A percentile compares a stretch with the other conserved stretches of the same genome.
Conservation (phyloP, 192 early-diverging fungal species). For the Backusella parvicylindrica region DNA sequence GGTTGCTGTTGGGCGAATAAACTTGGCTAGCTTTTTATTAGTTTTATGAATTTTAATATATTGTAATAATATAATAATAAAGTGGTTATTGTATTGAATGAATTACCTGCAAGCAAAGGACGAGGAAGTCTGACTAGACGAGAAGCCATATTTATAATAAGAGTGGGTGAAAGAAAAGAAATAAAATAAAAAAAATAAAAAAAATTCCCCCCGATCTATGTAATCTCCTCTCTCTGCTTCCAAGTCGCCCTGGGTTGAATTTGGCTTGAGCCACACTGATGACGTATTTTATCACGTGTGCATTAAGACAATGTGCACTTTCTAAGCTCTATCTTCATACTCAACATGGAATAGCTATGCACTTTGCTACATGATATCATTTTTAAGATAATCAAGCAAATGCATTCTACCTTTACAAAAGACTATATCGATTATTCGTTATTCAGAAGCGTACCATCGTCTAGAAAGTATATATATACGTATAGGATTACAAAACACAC, state of each 20-base stretch:
- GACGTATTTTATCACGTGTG: background rate
- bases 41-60: background rate
- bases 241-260: background rate
- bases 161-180: background rate
- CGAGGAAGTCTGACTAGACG: background rate
- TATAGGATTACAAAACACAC: no score
- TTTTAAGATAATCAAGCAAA: no score
- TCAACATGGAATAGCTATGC: no score
- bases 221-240: no score
- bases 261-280: background rate
- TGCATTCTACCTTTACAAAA: no score
- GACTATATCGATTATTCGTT: no score
- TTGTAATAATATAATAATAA: background rate
- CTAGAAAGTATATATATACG: no score
- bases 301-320: no score
- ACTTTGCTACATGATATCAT: no score
- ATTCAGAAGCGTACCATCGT: no score
- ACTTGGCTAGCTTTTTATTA: slow-evolving; percentile 7
- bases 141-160: slow-evolving; percentile 10
- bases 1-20: background rate
- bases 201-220: no score
- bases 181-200: background rate
- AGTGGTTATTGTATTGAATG: background rate
- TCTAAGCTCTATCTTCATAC: no score
- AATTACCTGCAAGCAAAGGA: background rate